A percentile compares a stretch with the other conserved stretches of the same genome.
These are phyloP conservation scores for Eucalyptus marginata DNA, from an alignment of 345 rosid genomes.

Conservation along the genomic window DNA sequence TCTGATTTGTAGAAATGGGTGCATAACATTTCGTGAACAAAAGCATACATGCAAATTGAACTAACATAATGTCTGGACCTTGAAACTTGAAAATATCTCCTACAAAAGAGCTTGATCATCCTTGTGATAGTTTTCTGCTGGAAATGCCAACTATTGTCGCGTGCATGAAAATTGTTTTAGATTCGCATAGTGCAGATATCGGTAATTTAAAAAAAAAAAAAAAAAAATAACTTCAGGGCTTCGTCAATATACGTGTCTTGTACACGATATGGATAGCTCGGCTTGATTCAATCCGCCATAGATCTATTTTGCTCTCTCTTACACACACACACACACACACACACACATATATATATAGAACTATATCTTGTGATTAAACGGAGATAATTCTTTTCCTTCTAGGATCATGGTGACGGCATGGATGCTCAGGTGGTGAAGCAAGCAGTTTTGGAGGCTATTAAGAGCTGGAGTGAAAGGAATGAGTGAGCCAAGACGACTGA, in stretches of 20 bases:
- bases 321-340: too few relatives aligned
- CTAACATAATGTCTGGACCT: neutral
- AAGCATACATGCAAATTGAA: neutral
- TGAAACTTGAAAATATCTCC: neutral
- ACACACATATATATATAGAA: neutral
- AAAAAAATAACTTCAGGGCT: neutral
- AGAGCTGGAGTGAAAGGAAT: slow-evolving; percentile 18
- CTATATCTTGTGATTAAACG: neutral
- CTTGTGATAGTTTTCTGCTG: neutral
- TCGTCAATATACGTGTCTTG: neutral
- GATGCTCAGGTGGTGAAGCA: slow-evolving; percentile 38
- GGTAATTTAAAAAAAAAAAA: too few relatives aligned
- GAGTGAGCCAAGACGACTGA: neutral
- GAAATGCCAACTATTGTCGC: neutral
- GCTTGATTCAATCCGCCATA: neutral
- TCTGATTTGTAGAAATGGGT: neutral
- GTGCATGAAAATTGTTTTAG: neutral
- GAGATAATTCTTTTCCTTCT: neutral
- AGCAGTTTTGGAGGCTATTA: slow-evolving; percentile 36
- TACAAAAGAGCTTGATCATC: neutral
- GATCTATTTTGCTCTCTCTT: too few relatives aligned
- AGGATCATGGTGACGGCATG: slow-evolving; percentile 8
- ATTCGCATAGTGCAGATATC: neutral
- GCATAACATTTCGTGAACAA: neutral
- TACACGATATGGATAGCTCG: neutral